Conservation (phyloP, 2,329 filamentous ascomycete species). For the Aspergillus unguis region DNA sequence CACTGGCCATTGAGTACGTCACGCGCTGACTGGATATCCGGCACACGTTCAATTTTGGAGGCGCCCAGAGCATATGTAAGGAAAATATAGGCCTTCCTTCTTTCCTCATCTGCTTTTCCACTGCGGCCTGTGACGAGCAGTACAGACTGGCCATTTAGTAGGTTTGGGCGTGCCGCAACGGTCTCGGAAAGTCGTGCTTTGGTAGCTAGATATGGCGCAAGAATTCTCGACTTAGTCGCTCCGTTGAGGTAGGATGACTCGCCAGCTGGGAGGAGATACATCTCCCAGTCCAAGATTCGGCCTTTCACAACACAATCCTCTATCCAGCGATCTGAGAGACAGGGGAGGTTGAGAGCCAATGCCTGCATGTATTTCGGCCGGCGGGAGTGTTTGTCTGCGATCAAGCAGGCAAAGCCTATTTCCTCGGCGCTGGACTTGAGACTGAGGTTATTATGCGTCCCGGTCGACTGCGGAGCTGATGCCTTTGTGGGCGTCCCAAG, state of each 20-base stretch:
- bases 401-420: constrained; percentile 76
- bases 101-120: constrained; percentile 60
- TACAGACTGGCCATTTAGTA: constrained; percentile 64
- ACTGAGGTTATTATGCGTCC: constrained; percentile 40
- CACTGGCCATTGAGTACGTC: constrained; percentile 51
- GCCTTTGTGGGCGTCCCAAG: constrained; percentile 29
- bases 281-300: constrained; percentile 67
- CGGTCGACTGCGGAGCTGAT: constrained; percentile 13
- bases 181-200: constrained; percentile 57
- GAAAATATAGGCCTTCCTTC: constrained; percentile 72
- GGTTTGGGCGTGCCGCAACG: constrained; percentile 57
- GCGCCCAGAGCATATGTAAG: constrained; percentile 76
- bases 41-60: constrained; percentile 60
- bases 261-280: constrained; percentile 82
- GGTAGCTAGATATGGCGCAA: constrained; percentile 59
- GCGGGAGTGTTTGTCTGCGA: constrained; percentile 80
- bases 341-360: constrained; percentile 82
- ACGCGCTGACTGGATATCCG: constrained; percentile 64
- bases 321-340: constrained; percentile 79
- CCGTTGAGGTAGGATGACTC: constrained; percentile 73
- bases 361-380: constrained; percentile 94
- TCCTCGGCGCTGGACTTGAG: constrained; percentile 54
- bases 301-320: constrained; percentile 64
- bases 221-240: constrained; percentile 69
- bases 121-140: constrained; percentile 66